phyloP scores from a whole-genome alignment of 352 stramenopile genomes.

The Ophiocytium majus region DNA sequence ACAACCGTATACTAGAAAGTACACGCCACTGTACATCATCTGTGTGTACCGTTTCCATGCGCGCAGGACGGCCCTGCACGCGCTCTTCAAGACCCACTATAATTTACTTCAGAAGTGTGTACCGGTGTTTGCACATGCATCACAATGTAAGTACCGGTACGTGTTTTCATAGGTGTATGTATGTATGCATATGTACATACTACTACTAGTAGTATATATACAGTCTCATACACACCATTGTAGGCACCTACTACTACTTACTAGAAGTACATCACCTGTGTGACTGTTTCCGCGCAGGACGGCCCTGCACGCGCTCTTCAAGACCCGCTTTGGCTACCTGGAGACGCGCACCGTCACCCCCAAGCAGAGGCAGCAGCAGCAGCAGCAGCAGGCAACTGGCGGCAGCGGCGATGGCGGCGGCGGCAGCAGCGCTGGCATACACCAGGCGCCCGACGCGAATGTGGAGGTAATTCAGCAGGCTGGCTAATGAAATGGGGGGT shows the following conservation, averaged over 20 bases:
- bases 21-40: too few species aligned
- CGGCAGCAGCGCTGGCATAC: neutral
- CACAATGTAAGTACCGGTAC: too few species aligned
- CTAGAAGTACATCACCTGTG: too few species aligned
- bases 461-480: neutral
- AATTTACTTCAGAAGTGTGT: conserved; percentile 26
- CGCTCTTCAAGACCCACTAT: conserved; percentile 30
- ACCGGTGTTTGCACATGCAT: too few species aligned
- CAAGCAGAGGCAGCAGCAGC: conserved; percentile 18
- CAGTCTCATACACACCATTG: too few species aligned
- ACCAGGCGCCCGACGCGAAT: neutral
- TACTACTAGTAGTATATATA: too few species aligned
- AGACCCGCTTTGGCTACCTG: conserved; percentile 30
- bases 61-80: conserved; percentile 27
- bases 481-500: neutral
- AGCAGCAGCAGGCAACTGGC: neutral
- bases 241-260: too few species aligned
- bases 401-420: neutral
- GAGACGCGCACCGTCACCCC: conserved; percentile 22
- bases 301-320: conserved; percentile 28
- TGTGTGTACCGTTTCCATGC: neutral
- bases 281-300: conserved; percentile 23
- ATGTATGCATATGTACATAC: too few species aligned
- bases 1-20: too few species aligned
- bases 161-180: too few species aligned